These are phyloP conservation scores for Rubroshorea leprosula DNA, from an alignment of 345 rosid species.

Conservation along the genomic window DNA sequence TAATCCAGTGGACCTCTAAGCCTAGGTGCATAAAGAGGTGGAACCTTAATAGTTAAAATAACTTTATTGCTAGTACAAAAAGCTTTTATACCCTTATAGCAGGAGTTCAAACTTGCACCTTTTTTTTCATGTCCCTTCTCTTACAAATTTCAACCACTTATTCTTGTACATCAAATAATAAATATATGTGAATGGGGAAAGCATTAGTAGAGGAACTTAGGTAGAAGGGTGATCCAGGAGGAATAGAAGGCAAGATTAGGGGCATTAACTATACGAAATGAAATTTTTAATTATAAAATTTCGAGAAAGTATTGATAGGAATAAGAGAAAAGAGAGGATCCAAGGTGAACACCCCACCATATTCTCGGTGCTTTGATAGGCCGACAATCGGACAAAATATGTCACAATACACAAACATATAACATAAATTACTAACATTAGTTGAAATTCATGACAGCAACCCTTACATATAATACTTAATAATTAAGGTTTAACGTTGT, in stretches of 20 bases:
- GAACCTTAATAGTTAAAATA: too few relatives aligned
- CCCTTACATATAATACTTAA: background rate
- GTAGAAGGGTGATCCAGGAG: too few relatives aligned
- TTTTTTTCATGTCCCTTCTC: too few relatives aligned
- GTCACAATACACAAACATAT: conserved; percentile 21
- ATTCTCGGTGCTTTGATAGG: conserved; percentile 46
- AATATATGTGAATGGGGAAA: too few relatives aligned
- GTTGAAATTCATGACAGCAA: conserved; percentile 22
- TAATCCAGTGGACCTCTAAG: too few relatives aligned
- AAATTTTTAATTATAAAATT: background rate
- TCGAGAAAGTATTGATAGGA: conserved; percentile 1
- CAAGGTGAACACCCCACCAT: conserved; percentile 18
- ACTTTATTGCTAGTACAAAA: too few relatives aligned
- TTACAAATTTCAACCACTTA: too few relatives aligned
- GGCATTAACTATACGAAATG: background rate
- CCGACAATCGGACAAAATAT: conserved; percentile 40
- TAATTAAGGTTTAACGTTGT: background rate
- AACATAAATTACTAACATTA: conserved; percentile 3
- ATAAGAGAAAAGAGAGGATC: background rate
- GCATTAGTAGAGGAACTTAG: background rate
- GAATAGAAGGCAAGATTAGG: background rate
- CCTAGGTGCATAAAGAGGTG: background rate
- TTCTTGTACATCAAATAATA: too few relatives aligned
- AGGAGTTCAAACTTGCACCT: too few relatives aligned
- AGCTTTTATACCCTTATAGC: too few relatives aligned